Base-by-base conservation (phyloP, 148 eudicot species). In the Fagopyrum homotropicum region DNA sequence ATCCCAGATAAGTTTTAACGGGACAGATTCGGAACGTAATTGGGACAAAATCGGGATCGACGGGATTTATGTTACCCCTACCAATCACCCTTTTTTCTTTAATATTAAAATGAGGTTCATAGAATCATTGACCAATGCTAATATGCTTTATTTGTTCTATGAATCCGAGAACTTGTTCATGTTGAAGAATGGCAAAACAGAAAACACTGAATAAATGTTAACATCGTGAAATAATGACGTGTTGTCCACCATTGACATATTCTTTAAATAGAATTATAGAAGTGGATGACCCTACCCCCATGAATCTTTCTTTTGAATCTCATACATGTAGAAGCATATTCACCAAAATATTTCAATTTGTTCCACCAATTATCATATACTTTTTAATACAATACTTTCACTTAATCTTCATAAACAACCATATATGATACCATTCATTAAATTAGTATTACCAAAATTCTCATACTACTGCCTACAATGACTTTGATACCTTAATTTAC, bases 261-360 rank as follows among this genome's bases (percentile, higher is more conserved):
- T 35, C 26, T 17, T 56, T 56, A 19, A 56, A 16, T 14, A 56
- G 17, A 5, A 14, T 8, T 14, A 17, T 56, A 56, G 17, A 14
- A 56, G 17, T 56, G 61, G 61, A 56, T 57, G 63, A 29, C 29
- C 68, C 43, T 9, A 26, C 68, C 11, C 9, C 61, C 26, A 5
- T 6, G 69, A 63, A 30, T 63, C 69, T 6, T 63, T 63, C 29
- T 11, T 63, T 63, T 30, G 69, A 63, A 63, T 63, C 69, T 63
- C 2, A 57, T 30, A 57, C 35, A 17, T 19, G 63, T 57, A 57
- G 19, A 35, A 22, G 63, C 63, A 57, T 57, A 57, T 57, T 57
- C 63, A 57, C 10, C 3, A 35, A 35, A 35, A 35, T 35, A 35
- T 35, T 35, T 35, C 40, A 35, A 35, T 35, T 35, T 35, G 40